Base-by-base conservation (phyloP, 1,284 basidiomycete species). In the Ceratobasidium sp. region DNA sequence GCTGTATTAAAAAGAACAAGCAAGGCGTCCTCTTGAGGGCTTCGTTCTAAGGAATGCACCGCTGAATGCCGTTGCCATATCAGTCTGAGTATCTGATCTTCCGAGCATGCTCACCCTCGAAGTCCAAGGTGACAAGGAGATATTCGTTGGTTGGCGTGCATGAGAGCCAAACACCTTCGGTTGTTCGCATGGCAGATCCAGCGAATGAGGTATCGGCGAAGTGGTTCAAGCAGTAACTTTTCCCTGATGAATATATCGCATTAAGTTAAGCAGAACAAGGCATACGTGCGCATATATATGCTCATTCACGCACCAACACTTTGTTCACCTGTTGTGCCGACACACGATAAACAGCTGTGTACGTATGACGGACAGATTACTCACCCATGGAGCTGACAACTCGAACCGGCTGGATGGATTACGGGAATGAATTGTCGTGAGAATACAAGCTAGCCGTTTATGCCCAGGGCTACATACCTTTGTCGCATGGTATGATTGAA, bases 361-460 rank as follows among this genome's bases (percentile, higher is more conserved):
- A 43, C 7, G 13, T 11, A 43, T 43, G 9, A 43, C 40, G 9
- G 13, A 43, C 13, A 43, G 40, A 43, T 43, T 43, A 43, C 83
- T 71, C 77, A 82, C 89, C 90, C 90, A 91, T 90, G 0, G 90
- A 91, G 0, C 89, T 90, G 0, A 91, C 89, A 0, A 91, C 90
- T 77, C 85, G 87, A 6, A 91, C 89, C 0, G 89, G 89, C 89
- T 78, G 40, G 13, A 43, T 43, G 9, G 13, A 43, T 11, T 43
- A 11, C 13, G 40, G 9, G 9, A 43, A 43, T 43, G 9, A 11
- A 8, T 43, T 11, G 40, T 43, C 13, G 40, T 40, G 9, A 43
- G 40, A 43, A 11, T 43, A 11, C 40, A 43, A 43, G 8, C 40
- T 11, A 11, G 9, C 9, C 6, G 13, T 43, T 8, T 43, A 43